phyloP scores from a whole-genome alignment of 139 green algal species.

The Nannochloris sp. region DNA sequence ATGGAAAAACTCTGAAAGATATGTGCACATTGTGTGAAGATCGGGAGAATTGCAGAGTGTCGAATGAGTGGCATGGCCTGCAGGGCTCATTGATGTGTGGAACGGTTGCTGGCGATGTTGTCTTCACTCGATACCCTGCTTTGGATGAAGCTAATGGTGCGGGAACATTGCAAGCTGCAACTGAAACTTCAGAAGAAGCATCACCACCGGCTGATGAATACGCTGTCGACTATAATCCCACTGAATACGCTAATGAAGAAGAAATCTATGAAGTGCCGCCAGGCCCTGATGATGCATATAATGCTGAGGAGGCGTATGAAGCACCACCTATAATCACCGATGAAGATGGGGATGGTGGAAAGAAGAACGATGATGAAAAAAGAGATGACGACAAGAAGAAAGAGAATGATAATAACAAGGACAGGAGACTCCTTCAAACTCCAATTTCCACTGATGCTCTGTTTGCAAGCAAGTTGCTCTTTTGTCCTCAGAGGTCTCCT shows the following conservation, averaged over 20 bases:
- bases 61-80: background rate
- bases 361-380: slow-evolving; percentile 2
- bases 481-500: background rate
- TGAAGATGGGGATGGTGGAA: background rate
- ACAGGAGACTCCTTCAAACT: background rate
- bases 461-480: slow-evolving; percentile 1
- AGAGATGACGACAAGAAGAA: background rate
- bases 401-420: background rate
- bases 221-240: background rate
- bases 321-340: background rate
- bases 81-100: background rate
- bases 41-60: background rate
- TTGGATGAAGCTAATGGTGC: background rate
- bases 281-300: background rate
- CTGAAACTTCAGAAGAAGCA: background rate
- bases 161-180: background rate
- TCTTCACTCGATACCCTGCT: slow-evolving; percentile 4
- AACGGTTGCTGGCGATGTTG: background rate
- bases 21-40: slow-evolving; percentile 3
- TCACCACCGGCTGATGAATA: background rate
- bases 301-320: background rate
- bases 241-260: background rate
- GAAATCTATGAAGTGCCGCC: too few species aligned
- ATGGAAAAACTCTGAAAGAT: background rate
- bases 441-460: background rate